Percentiles rank a stretch among this genome's conserved stretches.
Conservation (phyloP, 305 asterid species). For the Ilex paraguariensis region DNA sequence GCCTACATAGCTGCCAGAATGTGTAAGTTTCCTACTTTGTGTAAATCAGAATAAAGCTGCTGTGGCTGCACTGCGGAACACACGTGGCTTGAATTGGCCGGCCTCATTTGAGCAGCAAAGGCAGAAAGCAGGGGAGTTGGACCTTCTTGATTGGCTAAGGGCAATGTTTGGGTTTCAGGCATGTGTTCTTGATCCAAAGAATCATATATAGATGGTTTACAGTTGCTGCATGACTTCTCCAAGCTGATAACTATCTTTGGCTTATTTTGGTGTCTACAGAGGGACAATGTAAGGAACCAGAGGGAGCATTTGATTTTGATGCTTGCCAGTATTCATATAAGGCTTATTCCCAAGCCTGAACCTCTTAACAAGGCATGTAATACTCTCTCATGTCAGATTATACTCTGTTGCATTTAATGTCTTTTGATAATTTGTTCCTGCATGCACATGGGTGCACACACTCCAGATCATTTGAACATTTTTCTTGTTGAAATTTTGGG, state of each 20-base stretch:
- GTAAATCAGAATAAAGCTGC: conserved; percentile 81
- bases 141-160: conserved; percentile 96
- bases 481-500: not conserved
- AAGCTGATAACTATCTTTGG: conserved; percentile 13
- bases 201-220: conserved; percentile 2
- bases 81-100: conserved; percentile 80
- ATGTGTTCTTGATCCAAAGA: conserved; percentile 30
- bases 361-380: conserved; percentile 65
- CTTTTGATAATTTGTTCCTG: too few species aligned
- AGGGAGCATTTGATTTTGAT: conserved; percentile 87
- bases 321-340: conserved; percentile 82
- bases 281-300: conserved; percentile 93
- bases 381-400: not conserved
- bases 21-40: conserved; percentile 9
- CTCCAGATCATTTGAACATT: not conserved
- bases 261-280: conserved; percentile 46
- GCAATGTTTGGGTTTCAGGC: conserved; percentile 99
- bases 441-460: too few species aligned
- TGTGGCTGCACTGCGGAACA: conserved; percentile 64
- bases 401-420: not conserved
- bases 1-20: conserved; percentile 5
- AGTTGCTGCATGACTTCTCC: conserved; percentile 16
- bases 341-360: conserved; percentile 90
- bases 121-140: conserved; percentile 79
- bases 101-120: conserved; percentile 73